Evolutionary conservation across 805 yeast species (phyloP), one percentile per base, ranked within the genome.

Genomic region (Ogataea thermomethanolica): DNA sequence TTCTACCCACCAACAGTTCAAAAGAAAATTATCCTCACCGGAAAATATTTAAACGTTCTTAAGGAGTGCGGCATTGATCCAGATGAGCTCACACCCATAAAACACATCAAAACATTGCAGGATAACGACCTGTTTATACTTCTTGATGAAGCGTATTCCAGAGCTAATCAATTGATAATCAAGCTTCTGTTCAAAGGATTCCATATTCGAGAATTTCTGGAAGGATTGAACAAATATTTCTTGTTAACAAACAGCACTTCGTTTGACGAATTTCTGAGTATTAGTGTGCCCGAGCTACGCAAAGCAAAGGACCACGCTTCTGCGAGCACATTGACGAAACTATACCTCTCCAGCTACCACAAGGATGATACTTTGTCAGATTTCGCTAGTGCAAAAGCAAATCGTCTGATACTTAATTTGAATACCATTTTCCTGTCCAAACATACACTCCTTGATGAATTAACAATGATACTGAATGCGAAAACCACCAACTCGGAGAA

Each of bases 41-140:
- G 99, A 1, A 90, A 88, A 61, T 81, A 81, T 51, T 65, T 89
- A 41, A 85, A 87, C 53, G 81, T 91, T 3, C 69, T 84, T 31
- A 72, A 77, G 40, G 78, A 73, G 41, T 79, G 85, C 53, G 83
- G 81, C 0, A 63, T 76, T 3, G 65, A 67, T 27, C 42, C 48
- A 8, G 39, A 39, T 4, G 13, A 33, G 1, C 37, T 51, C 14
- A 40, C 34, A 3, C n/a, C 23, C 3, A 31, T 42, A 0, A 14
- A 23, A 4, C 35, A 35, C 10, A 43, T 56, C 12, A 21, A 30
- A 31, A 56, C 57, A 27, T 29, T 65, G 43, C 61, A 62, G 43
- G 58, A 69, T 56, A 46, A 56, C 43, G 53, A 55, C 23, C 29
- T 90, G 20, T 70, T 73, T 30, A 56, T 78, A 17, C 74, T 73